A percentile compares a stretch with the other conserved stretches of the same genome.
Conservation (phyloP, 2,329 filamentous ascomycete genomes). For the Blastomyces emzantsi region DNA sequence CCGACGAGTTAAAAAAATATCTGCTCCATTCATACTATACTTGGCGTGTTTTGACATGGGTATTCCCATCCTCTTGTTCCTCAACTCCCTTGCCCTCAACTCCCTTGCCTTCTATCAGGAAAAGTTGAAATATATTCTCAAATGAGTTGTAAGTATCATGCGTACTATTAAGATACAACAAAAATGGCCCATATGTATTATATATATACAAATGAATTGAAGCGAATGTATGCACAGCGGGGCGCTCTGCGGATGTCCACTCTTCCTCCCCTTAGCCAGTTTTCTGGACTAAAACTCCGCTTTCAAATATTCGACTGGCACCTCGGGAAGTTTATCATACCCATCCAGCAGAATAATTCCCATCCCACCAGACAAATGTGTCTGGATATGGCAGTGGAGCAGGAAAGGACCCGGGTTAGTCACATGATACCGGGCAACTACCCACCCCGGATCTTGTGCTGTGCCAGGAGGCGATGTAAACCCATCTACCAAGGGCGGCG, state of each 20-base stretch:
- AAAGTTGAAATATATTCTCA: neutral
- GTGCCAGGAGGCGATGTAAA: slow-evolving; percentile 27
- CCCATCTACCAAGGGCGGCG: slow-evolving; percentile 36
- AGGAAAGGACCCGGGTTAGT: slow-evolving; percentile 41
- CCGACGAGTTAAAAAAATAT: neutral
- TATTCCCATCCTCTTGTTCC: neutral
- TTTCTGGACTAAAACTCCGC: neutral
- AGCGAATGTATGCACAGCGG: neutral
- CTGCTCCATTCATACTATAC: neutral
- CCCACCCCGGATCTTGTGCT: slow-evolving; percentile 27
- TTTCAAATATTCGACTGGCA: slow-evolving; percentile 21
- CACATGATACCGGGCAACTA: slow-evolving; percentile 40
- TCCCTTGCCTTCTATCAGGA: neutral
- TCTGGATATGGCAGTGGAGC: slow-evolving; percentile 44
- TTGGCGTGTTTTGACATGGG: neutral
- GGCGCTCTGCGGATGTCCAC: too few species aligned
- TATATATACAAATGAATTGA: neutral
- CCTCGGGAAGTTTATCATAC: slow-evolving; percentile 38
- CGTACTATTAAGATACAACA: neutral
- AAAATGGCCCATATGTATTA: neutral
- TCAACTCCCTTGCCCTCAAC: neutral
- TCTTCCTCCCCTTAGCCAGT: neutral
- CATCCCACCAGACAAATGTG: slow-evolving; percentile 43
- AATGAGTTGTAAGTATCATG: neutral
- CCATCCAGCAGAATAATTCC: slow-evolving; percentile 42